A percentile compares a stretch with the other conserved stretches of the same genome.
Evolutionary conservation across 228 moss, liverwort and hornwort species (phyloP).

Genomic region (Sphagnum fallax): DNA sequence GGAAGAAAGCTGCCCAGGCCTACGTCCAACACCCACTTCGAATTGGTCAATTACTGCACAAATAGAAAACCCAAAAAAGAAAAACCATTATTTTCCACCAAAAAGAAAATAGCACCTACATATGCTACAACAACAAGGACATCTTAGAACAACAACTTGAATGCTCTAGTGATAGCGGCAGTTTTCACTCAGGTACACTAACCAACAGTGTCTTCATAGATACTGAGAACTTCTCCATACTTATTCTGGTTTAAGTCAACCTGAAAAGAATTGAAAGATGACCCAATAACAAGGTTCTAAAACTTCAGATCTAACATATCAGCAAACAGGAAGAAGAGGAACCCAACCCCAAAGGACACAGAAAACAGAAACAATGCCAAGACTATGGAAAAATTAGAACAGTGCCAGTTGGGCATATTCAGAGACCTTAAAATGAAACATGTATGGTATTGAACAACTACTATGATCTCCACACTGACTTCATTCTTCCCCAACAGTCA

Average conservation of each 20-base stretch:
- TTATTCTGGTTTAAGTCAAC: neutral
- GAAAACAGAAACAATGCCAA: too few species aligned
- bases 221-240: neutral
- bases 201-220: neutral
- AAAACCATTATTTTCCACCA: neutral
- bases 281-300: too few species aligned
- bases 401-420: neutral
- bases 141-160: too few species aligned
- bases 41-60: constrained; percentile 86
- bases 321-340: too few species aligned
- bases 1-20: constrained; percentile 47
- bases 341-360: too few species aligned
- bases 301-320: too few species aligned
- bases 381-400: too few species aligned
- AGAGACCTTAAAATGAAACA: neutral
- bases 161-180: too few species aligned
- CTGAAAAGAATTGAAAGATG: neutral
- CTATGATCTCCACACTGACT: too few species aligned
- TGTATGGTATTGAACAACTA: neutral
- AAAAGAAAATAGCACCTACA: constrained; percentile 1
- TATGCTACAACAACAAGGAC: neutral
- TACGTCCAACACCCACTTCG: constrained; percentile 54
- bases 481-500: too few species aligned
- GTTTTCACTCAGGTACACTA: neutral
- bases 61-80: constrained; percentile 1